A percentile compares a stretch with the other conserved stretches of the same genome.
These are phyloP conservation scores for Podochytrium sp. DNA, from an alignment of 192 early-diverging fungal species.

Conservation along the genomic window DNA sequence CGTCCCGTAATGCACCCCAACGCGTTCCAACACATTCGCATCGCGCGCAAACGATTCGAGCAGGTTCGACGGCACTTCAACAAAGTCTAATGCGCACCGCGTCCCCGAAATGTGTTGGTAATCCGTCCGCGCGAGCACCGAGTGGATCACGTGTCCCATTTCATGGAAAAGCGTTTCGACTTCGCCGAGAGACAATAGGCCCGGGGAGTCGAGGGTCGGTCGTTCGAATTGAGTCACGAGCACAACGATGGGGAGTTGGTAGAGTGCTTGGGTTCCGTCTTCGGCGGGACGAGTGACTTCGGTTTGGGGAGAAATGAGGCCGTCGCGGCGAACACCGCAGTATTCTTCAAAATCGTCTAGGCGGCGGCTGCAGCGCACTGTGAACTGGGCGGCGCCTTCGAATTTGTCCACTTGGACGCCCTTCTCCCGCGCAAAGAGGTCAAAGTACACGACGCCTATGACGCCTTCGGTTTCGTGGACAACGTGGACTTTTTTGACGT, in stretches of 20 bases:
- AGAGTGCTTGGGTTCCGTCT: conserved; percentile 28
- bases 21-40: conserved; percentile 70
- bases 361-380: conserved; percentile 85
- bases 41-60: conserved; percentile 90
- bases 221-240: conserved; percentile 50
- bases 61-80: conserved; percentile 94
- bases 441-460: conserved; percentile 93
- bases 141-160: conserved; percentile 85
- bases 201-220: conserved; percentile 46
- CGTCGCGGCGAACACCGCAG: not conserved
- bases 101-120: conserved; percentile 98
- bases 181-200: conserved; percentile 75
- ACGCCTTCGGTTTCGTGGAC: conserved; percentile 85
- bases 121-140: conserved; percentile 91
- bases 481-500: conserved; percentile 89
- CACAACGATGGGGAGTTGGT: conserved; percentile 59
- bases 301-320: conserved; percentile 24
- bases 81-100: conserved; percentile 93
- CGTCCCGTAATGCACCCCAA: conserved; percentile 79
- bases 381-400: conserved; percentile 93
- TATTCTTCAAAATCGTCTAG: conserved; percentile 74
- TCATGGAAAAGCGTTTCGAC: conserved; percentile 98
- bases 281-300: conserved; percentile 2
- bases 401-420: conserved; percentile 62
- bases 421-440: conserved; percentile 74